These are phyloP conservation scores for Vigna reflexopilosa DNA, from an alignment of 306 rosid species.

Conservation along the genomic window DNA sequence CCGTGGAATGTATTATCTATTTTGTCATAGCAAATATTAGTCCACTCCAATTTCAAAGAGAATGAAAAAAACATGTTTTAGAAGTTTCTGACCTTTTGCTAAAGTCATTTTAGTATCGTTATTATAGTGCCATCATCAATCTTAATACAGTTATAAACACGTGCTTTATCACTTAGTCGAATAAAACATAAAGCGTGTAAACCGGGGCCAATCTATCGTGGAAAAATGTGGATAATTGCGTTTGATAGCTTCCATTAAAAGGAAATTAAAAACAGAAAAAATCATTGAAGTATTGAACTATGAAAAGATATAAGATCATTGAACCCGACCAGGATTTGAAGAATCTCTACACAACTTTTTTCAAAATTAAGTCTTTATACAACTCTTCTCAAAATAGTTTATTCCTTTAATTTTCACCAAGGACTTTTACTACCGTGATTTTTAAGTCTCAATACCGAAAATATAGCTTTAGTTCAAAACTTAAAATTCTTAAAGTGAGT, in stretches of 20 bases:
- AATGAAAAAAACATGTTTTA: conserved; percentile 2
- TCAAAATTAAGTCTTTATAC: neutral
- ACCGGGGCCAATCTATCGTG: neutral
- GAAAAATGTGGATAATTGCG: neutral
- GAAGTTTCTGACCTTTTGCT: neutral
- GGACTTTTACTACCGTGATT: too few species aligned
- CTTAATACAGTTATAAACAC: neutral
- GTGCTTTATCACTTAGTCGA: neutral
- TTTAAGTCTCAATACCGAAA: too few species aligned
- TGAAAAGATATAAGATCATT: neutral
- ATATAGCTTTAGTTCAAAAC: too few species aligned
- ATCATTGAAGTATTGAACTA: neutral
- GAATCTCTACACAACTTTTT: too few species aligned
- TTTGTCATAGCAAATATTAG: neutral
- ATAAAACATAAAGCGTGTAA: neutral
- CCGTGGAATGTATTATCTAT: neutral
- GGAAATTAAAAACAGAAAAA: neutral
- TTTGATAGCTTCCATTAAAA: neutral
- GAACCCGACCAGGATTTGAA: neutral
- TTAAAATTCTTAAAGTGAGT: too few species aligned
- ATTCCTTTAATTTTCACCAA: too few species aligned
- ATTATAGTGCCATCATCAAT: neutral
- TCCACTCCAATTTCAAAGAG: neutral
- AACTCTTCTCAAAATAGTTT: neutral
- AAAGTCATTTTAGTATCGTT: neutral